phyloP scores from a whole-genome alignment of 2,329 filamentous ascomycete species.

The Colletotrichum lupini region DNA sequence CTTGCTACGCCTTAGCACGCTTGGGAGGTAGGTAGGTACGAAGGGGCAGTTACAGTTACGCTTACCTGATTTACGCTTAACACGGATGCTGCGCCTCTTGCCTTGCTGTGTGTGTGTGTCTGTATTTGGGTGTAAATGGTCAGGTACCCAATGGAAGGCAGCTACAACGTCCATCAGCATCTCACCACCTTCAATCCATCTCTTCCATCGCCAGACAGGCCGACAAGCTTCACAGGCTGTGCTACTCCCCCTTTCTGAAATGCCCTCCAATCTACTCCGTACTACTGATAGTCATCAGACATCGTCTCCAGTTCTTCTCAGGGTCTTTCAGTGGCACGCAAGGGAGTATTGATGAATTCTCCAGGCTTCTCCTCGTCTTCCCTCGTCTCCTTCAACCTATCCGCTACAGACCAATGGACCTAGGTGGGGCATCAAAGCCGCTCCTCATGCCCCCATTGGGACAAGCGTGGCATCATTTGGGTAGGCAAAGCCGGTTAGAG shows the following conservation, averaged over 20 bases:
- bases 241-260: background rate
- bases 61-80: background rate
- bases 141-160: background rate
- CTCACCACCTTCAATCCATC: background rate
- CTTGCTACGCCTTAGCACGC: background rate
- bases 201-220: background rate
- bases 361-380: slow-evolving; percentile 1
- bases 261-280: background rate
- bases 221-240: background rate
- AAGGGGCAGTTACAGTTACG: background rate
- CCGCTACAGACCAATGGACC: background rate
- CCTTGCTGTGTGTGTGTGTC: background rate
- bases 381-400: slow-evolving; percentile 1
- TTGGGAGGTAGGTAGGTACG: background rate
- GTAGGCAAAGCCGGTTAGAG: slow-evolving; percentile 11
- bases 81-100: background rate
- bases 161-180: background rate
- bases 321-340: slow-evolving; percentile 11
- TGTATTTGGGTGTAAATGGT: background rate
- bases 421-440: background rate
- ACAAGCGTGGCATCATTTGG: background rate
- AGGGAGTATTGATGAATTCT: background rate
- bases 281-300: background rate
- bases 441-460: background rate
- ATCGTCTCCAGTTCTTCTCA: slow-evolving; percentile 1